Evolutionary conservation across 768 basidiomycete genomes (phyloP).

Genomic region (Hericium alpestre): DNA sequence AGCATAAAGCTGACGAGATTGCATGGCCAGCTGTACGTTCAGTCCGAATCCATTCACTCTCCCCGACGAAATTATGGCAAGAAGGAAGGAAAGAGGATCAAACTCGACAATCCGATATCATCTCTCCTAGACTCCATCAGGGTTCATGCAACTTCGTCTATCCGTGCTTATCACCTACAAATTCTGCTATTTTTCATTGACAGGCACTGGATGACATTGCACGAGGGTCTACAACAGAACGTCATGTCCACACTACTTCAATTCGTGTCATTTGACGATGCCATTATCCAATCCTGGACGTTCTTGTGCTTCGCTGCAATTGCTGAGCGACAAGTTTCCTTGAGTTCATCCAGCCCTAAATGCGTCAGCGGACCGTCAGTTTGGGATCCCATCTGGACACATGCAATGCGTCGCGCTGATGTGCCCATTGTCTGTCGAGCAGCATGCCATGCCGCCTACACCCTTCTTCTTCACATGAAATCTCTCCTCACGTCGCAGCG

Average conservation of each 20-base stretch:
- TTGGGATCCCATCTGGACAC: conserved; percentile 79
- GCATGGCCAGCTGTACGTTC: conserved; percentile 42
- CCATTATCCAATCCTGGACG: conserved; percentile 68
- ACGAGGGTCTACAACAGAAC: conserved; percentile 43
- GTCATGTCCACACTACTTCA: conserved; percentile 47
- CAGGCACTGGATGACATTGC: conserved; percentile 60
- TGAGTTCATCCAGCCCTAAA: conserved; percentile 6
- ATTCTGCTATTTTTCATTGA: conserved; percentile 78
- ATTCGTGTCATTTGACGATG: conserved; percentile 55
- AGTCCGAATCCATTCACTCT: conserved; percentile 45
- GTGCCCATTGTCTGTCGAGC: conserved; percentile 64
- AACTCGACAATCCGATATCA: conserved; percentile 49
- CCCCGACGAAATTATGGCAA: conserved; percentile 24
- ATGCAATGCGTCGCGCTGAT: conserved; percentile 65
- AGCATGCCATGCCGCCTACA: conserved; percentile 61
- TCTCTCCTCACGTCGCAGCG: conserved; percentile 42
- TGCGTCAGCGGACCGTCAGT: conserved; percentile 4
- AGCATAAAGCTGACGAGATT: neutral
- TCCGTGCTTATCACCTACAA: conserved; percentile 52
- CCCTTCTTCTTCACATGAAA: conserved; percentile 36
- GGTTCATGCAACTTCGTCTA: conserved; percentile 19
- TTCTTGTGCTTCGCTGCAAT: conserved; percentile 74
- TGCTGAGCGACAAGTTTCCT: conserved; percentile 22
- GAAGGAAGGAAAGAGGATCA: conserved; percentile 38
- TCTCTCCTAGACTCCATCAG: conserved; percentile 43